Percentiles rank a stretch among this genome's conserved stretches.
Conservation (phyloP, 2,329 filamentous ascomycete species). For the Aspergillus nomiae region DNA sequence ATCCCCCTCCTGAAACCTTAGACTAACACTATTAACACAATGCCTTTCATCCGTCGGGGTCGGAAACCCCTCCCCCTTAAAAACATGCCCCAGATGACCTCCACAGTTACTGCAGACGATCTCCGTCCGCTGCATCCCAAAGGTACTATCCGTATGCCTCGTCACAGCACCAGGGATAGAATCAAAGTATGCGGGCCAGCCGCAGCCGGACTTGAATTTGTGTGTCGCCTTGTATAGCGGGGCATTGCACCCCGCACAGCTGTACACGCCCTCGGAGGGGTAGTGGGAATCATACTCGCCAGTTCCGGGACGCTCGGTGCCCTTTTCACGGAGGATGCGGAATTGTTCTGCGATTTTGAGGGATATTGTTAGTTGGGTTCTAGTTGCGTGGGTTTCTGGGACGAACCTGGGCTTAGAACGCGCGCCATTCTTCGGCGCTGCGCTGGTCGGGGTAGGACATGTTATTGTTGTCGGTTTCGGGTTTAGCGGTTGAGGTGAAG, state of each 20-base stretch:
- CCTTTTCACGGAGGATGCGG: slow-evolving; percentile 86
- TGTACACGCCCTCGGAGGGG: slow-evolving; percentile 75
- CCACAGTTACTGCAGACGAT: slow-evolving; percentile 95
- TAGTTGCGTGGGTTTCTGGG: slow-evolving; percentile 40
- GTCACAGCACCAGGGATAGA: slow-evolving; percentile 88
- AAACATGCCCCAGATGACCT: slow-evolving; percentile 87
- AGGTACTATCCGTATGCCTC: slow-evolving; percentile 71
- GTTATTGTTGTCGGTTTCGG: slow-evolving; percentile 34
- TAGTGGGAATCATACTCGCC: slow-evolving; percentile 89
- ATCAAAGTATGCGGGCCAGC: slow-evolving; percentile 98
- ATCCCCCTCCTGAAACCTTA: slow-evolving; percentile 75
- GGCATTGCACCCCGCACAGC: slow-evolving; percentile 80
- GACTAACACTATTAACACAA: slow-evolving; percentile 90
- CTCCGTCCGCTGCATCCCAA: slow-evolving; percentile 86
- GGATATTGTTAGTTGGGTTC: neutral
- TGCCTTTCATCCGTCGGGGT: slow-evolving; percentile 95
- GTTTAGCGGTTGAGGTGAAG: slow-evolving; percentile 64
- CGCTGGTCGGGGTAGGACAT: slow-evolving; percentile 77
- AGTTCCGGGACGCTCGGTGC: slow-evolving; percentile 78
- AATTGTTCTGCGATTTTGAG: slow-evolving; percentile 75
- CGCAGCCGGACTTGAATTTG: slow-evolving; percentile 95
- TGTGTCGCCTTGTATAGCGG: slow-evolving; percentile 91
- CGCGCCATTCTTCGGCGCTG: slow-evolving; percentile 82
- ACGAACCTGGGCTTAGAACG: slow-evolving; percentile 73
- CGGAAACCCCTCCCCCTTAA: slow-evolving; percentile 81